A percentile compares a stretch with the other conserved stretches of the same genome.
Evolutionary conservation across 2,329 filamentous ascomycete genomes (phyloP).

Genomic region (Bertia moriformis): DNA sequence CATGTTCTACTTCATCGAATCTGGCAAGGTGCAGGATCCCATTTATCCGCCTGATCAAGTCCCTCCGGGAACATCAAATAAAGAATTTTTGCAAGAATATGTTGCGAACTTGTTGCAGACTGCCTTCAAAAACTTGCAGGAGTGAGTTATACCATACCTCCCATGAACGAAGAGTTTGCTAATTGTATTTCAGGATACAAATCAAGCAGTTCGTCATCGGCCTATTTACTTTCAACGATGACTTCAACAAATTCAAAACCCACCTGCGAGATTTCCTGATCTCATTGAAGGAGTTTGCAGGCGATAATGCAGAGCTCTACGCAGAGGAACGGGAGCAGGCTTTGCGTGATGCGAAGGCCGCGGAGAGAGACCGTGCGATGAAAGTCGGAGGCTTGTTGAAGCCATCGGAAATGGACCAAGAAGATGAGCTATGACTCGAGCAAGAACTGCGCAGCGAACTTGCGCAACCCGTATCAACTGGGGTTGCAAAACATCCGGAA

Average conservation of each 20-base stretch:
- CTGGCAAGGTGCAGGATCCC: conserved; percentile 78
- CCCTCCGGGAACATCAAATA: conserved; percentile 69
- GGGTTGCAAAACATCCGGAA: background rate
- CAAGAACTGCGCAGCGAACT: conserved; percentile 52
- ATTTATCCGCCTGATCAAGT: conserved; percentile 80
- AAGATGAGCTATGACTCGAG: conserved; percentile 54
- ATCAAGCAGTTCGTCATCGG: conserved; percentile 82
- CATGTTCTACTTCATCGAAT: conserved; percentile 91
- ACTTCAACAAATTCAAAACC: conserved; percentile 87
- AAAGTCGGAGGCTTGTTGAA: conserved; percentile 94
- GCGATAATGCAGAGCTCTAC: conserved; percentile 87
- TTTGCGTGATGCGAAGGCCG: conserved; percentile 45
- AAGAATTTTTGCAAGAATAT: conserved; percentile 79
- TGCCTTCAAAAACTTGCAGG: conserved; percentile 83
- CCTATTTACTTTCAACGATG: conserved; percentile 73
- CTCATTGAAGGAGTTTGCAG: conserved; percentile 81
- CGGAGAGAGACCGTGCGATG: conserved; percentile 79
- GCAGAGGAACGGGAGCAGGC: conserved; percentile 79
- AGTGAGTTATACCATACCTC: conserved; percentile 48
- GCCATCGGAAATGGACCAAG: conserved; percentile 72
- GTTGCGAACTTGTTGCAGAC: conserved; percentile 72
- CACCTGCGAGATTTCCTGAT: conserved; percentile 94
- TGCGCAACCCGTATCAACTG: conserved; percentile 15
- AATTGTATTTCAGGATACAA: conserved; percentile 47
- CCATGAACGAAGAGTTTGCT: conserved; percentile 1